Evolutionary conservation across 768 basidiomycete genomes (phyloP), one percentile per base, ranked within the genome.

Genomic region (Trametes cinnabarina): DNA sequence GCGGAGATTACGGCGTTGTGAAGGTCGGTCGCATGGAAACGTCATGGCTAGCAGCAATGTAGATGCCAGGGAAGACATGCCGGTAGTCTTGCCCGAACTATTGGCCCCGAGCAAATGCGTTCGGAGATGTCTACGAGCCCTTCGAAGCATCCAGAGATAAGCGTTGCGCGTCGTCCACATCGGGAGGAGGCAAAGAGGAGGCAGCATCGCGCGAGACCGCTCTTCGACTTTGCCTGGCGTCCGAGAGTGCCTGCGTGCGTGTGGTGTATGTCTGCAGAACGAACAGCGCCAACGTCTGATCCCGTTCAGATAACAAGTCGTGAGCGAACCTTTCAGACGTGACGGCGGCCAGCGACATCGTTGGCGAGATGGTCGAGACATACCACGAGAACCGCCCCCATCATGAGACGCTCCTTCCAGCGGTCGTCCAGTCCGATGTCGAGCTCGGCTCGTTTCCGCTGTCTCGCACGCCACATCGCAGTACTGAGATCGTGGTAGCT

Each of bases 381-480:
- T 63, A 88, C 88, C 32, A 81, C 63, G 22, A 84, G 50, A 3
- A 85, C 75, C 8, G 80, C 79, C n/a, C 77, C 77, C 7, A 88
- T 44, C 48, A 90, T 80, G 14, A 85, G 58, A 37, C 78, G 71
- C 65, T 89, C 88, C 68, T 86, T 88, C 83, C 83, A 86, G 28
- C 79, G 75, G 46, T 90, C 88, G 62, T 88, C 85, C 17, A 71
- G 62, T 32, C 80, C 82, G 2, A 79, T 72, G 65, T 84, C 77
- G 23, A 82, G 72, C 67, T 78, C 73, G 61, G 68, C 66, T 15
- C 65, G 63, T 49, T 64, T 64, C 43, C 69, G 64, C 57, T 73
- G 63, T 58, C 66, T 69, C 64, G 73, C 72, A 57, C 73, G 74
- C 62, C 81, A 79, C 51, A 79, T 76, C 42, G 83, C 73, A 12